A percentile compares a stretch with the other conserved stretches of the same genome.
phyloP scores from a whole-genome alignment of 2,329 filamentous ascomycete species.

The Akanthomyces uredinophilus region DNA sequence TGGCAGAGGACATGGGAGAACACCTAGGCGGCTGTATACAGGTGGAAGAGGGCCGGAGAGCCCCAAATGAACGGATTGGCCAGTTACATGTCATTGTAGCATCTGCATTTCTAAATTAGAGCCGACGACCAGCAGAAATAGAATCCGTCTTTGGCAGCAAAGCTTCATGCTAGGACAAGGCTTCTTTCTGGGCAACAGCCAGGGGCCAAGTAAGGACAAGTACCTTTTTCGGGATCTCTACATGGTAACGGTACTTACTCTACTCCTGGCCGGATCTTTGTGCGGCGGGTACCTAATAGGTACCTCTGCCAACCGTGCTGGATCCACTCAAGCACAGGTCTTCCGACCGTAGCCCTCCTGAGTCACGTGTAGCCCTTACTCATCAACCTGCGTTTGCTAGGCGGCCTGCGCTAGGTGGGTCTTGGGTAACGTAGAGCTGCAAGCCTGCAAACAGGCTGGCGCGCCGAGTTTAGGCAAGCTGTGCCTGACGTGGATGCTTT shows the following conservation, averaged over 20 bases:
- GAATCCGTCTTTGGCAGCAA: background rate
- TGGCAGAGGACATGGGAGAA: background rate
- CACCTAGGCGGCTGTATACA: background rate
- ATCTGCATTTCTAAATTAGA: background rate
- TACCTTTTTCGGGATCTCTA: background rate
- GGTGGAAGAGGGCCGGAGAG: background rate
- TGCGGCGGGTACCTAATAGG: background rate
- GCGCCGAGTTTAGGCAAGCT: constrained; percentile 30
- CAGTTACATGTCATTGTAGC: background rate
- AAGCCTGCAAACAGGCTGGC: background rate
- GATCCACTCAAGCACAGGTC: background rate
- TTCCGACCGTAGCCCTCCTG: background rate
- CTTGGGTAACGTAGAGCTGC: constrained; percentile 7
- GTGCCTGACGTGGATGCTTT: constrained; percentile 38
- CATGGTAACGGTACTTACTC: background rate
- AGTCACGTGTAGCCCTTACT: constrained; percentile 3
- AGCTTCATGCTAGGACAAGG: background rate
- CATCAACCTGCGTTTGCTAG: background rate
- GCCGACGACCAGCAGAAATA: background rate
- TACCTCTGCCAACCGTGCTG: background rate
- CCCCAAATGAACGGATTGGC: background rate
- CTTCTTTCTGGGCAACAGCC: background rate
- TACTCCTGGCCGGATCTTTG: background rate
- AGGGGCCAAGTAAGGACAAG: background rate
- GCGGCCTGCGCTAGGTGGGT: background rate